phyloP scores from a whole-genome alignment of 2,329 filamentous ascomycete genomes.

The Penicillium nordicum region DNA sequence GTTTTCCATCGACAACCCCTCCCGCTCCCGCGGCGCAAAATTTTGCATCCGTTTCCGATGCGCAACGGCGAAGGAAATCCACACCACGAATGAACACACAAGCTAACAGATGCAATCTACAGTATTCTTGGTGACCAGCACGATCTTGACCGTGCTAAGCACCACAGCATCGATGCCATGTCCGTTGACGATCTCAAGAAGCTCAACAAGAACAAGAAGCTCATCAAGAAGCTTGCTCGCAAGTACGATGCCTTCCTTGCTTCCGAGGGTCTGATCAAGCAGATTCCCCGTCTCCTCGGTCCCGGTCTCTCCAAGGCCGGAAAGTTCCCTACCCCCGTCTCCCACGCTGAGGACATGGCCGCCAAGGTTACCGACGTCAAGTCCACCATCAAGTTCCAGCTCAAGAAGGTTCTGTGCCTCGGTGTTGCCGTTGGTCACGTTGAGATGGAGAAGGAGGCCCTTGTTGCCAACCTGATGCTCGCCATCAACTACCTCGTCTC shows the following conservation, averaged over 20 bases:
- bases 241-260: conserved; percentile 99
- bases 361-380: conserved; percentile 99
- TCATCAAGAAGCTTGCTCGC: conserved; percentile 99
- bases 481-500: conserved; percentile 99
- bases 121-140: conserved; percentile 89
- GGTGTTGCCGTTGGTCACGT: conserved; percentile 99
- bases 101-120: conserved; percentile 11
- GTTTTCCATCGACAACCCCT: conserved; percentile 24
- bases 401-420: conserved; percentile 99
- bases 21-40: neutral
- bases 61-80: neutral
- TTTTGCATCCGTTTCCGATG: neutral
- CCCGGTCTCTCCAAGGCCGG: conserved; percentile 98
- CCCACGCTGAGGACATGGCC: conserved; percentile 88
- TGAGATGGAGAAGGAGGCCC: conserved; percentile 92
- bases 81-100: neutral
- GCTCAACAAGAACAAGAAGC: conserved; percentile 99
- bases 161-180: conserved; percentile 98
- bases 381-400: conserved; percentile 99
- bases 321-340: conserved; percentile 99
- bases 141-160: conserved; percentile 99
- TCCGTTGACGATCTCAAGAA: conserved; percentile 99
- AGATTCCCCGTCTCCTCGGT: conserved; percentile 98
- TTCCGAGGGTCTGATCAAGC: conserved; percentile 97
- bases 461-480: conserved; percentile 99